phyloP scores from a whole-genome alignment of 169 alveolate genomes.

The Eimeria falciformis region DNA sequence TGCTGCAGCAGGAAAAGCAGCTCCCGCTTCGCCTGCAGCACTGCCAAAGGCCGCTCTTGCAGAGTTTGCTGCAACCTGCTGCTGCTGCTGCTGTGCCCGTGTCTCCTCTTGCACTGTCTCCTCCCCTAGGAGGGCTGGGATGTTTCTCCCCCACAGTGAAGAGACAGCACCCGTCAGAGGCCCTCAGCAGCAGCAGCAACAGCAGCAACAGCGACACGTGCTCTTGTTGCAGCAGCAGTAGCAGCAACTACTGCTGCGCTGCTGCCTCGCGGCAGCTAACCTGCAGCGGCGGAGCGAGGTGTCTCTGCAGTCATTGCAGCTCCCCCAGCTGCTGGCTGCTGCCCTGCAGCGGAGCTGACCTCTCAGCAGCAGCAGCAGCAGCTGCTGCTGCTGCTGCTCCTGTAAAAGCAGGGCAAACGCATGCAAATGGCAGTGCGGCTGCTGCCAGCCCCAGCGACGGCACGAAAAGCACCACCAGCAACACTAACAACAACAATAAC shows the following conservation, averaged over 20 bases:
- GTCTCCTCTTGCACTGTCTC: neutral
- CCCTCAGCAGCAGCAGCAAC: neutral
- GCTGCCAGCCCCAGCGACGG: neutral
- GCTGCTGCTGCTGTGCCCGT: neutral
- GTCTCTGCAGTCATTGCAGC: conserved; percentile 4
- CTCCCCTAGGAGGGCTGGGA: too few relatives aligned
- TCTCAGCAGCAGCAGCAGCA: neutral
- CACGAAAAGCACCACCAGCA: neutral
- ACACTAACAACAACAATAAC: neutral
- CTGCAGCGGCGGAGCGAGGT: conserved; percentile 41
- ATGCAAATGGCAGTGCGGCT: neutral
- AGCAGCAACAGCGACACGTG: neutral
- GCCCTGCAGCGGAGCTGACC: neutral
- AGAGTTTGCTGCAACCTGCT: neutral
- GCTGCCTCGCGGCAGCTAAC: conserved; percentile 33
- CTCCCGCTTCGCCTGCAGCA: neutral
- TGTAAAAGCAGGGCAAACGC: neutral
- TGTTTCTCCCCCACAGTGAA: neutral
- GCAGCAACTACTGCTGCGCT: neutral
- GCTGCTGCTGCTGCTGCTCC: neutral
- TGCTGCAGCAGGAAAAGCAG: conserved; percentile 37
- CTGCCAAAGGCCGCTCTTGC: neutral
- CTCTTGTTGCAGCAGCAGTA: conserved; percentile 20
- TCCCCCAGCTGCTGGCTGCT: conserved; percentile 35
- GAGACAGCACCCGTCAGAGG: neutral